Evolutionary conservation across 805 yeast genomes (phyloP).

Genomic region (Starmerella riodocensis): DNA sequence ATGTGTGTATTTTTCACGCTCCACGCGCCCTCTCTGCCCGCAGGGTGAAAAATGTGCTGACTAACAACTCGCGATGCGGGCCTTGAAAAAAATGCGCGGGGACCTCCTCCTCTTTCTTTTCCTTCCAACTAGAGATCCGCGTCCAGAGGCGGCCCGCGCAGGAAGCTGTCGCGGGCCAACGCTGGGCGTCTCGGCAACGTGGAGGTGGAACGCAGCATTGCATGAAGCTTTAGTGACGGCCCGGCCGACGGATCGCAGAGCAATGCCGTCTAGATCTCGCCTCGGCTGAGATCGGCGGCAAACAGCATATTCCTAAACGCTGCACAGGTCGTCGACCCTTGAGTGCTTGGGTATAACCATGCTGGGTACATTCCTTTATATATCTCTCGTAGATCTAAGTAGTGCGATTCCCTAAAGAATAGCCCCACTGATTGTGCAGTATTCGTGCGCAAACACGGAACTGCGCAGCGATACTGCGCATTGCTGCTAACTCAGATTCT

Average conservation of each 20-base stretch:
- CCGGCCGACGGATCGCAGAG: slow-evolving; percentile 96
- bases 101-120: slow-evolving; percentile 5
- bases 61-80: too few species aligned
- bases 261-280: slow-evolving; percentile 34
- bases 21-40: too few species aligned
- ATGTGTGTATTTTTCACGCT: too few species aligned
- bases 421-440: too few species aligned
- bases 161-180: slow-evolving; percentile 15
- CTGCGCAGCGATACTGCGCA: too few species aligned
- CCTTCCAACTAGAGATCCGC: slow-evolving; percentile 18
- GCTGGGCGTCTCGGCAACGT: slow-evolving; percentile 26
- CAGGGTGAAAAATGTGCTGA: too few species aligned
- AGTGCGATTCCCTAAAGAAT: too few species aligned
- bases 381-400: too few species aligned
- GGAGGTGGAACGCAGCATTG: slow-evolving; percentile 26
- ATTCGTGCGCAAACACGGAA: too few species aligned
- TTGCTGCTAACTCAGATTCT: too few species aligned
- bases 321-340: slow-evolving; percentile 87
- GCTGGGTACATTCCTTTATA: slow-evolving; percentile 79
- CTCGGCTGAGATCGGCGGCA: slow-evolving; percentile 49
- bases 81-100: slow-evolving; percentile 1
- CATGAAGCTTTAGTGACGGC: slow-evolving; percentile 35
- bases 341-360: slow-evolving; percentile 99
- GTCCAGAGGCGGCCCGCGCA: slow-evolving; percentile 13
- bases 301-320: slow-evolving; percentile 99